Conservation (phyloP, 2,329 filamentous ascomycete genomes). For the Raffaelea arxii region DNA sequence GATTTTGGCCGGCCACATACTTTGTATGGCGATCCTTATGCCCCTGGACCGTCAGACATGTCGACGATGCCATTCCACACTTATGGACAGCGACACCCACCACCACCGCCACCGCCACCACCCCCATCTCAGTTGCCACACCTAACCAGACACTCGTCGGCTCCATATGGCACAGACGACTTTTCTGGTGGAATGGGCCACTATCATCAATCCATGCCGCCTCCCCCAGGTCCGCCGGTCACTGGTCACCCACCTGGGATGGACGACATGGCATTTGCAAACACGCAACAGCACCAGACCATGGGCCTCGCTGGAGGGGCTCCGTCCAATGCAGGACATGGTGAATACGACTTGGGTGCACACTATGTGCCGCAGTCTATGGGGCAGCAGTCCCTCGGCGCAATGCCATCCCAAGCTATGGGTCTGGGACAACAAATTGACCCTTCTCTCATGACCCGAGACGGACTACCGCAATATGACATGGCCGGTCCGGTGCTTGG, state of each 20-base stretch:
- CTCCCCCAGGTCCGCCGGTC: background rate
- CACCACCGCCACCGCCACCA: conserved; percentile 17
- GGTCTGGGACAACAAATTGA: conserved; percentile 19
- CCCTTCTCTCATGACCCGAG: conserved; percentile 15
- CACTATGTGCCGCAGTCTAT: conserved; percentile 3
- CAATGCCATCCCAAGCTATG: background rate
- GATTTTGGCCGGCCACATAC: conserved; percentile 18
- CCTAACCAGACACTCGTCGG: conserved; percentile 26
- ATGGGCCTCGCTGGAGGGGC: background rate
- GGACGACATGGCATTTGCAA: background rate
- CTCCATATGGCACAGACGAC: conserved; percentile 24
- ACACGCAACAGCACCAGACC: background rate
- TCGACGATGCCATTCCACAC: background rate
- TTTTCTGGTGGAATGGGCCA: conserved; percentile 15
- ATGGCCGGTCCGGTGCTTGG: conserved; percentile 13
- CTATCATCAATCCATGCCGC: conserved; percentile 21
- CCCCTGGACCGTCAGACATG: conserved; percentile 6
- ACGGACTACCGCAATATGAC: conserved; percentile 11
- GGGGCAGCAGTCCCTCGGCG: background rate
- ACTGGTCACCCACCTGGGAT: conserved; percentile 11
- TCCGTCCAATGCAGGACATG: background rate
- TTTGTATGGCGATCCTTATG: conserved; percentile 9
- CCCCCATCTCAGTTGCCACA: conserved; percentile 26
- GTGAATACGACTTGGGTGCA: background rate
- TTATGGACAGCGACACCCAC: too few species aligned